A percentile compares a stretch with the other conserved stretches of the same genome.
Conservation (phyloP, 768 basidiomycete species). For the Infundibulicybe gibba region DNA sequence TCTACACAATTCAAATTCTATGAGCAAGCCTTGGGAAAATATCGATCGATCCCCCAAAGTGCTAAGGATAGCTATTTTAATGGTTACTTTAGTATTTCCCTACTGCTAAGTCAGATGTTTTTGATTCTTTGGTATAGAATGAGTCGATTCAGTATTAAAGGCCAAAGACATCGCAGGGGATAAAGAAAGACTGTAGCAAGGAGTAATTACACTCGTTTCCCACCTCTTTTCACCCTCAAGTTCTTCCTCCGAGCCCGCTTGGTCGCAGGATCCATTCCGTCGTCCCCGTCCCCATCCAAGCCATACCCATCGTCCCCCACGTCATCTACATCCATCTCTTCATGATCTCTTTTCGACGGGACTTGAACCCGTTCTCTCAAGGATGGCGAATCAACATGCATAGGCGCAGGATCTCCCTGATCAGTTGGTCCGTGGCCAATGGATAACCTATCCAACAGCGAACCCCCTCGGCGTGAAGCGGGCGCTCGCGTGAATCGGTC, state of each 20-base stretch:
- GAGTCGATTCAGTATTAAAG: no score
- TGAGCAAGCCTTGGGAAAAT: no score
- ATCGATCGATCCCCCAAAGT: no score
- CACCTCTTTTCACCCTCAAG: not conserved
- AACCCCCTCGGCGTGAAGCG: slow-evolving; percentile 16
- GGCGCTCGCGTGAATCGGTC: slow-evolving; percentile 8
- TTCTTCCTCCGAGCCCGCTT: not conserved
- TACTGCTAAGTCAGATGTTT: no score
- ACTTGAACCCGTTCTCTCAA: slow-evolving; percentile 35
- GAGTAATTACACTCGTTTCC: not conserved
- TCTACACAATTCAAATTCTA: no score
- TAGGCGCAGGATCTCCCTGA: slow-evolving; percentile 8
- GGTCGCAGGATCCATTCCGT: not conserved
- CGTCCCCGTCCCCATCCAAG: not conserved
- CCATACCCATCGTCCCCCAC: slow-evolving; percentile 4
- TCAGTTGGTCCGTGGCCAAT: slow-evolving; percentile 7
- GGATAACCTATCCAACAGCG: slow-evolving; percentile 31
- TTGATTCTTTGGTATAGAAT: no score
- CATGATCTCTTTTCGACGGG: slow-evolving; percentile 36
- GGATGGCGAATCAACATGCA: slow-evolving; percentile 13
- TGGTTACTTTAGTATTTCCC: no score
- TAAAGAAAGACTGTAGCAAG: no score
- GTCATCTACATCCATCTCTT: slow-evolving; percentile 20
- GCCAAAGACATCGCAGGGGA: no score
- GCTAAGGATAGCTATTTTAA: no score